phyloP scores from a whole-genome alignment of 495 filamentous ascomycete species.

The Zalerion maritima region DNA sequence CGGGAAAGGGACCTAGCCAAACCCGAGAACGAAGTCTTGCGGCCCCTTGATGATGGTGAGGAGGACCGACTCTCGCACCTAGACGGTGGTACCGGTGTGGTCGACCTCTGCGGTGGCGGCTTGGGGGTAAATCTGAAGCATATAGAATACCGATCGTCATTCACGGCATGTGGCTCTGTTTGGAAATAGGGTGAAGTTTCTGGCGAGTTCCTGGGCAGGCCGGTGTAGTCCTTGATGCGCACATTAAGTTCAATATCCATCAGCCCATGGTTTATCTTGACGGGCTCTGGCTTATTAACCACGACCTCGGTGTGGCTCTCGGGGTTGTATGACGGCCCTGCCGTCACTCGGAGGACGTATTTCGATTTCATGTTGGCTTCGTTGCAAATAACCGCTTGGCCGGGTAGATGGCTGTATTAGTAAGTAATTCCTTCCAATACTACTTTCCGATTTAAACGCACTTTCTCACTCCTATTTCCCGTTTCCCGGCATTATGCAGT shows the following conservation, averaged over 20 bases:
- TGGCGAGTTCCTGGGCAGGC: constrained; percentile 44
- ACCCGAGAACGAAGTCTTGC: too few species aligned
- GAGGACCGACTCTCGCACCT: too few species aligned
- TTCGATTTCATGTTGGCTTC: constrained; percentile 44
- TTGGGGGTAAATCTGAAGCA: constrained; percentile 60
- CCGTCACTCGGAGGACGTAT: constrained; percentile 57
- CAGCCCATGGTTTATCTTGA: constrained; percentile 43
- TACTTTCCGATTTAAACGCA: too few species aligned
- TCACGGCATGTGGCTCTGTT: constrained; percentile 41
- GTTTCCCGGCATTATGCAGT: too few species aligned
- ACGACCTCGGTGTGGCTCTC: constrained; percentile 48
- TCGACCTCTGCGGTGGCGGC: constrained; percentile 10
- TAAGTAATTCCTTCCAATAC: too few species aligned
- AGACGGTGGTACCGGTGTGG: too few species aligned
- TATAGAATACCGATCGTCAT: constrained; percentile 67
- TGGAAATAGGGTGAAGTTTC: constrained; percentile 59
- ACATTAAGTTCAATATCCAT: constrained; percentile 51
- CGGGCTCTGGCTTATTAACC: constrained; percentile 50
- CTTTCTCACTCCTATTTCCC: too few species aligned
- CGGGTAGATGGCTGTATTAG: too few species aligned
- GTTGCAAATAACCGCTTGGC: too few species aligned
- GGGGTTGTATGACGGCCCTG: constrained; percentile 57
- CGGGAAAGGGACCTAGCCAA: too few species aligned
- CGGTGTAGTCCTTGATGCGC: constrained; percentile 44
- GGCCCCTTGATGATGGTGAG: too few species aligned